Evolutionary conservation across 2,329 filamentous ascomycete species (phyloP), one percentile per base, ranked within the genome.

Genomic region (Fusarium heterosporum): DNA sequence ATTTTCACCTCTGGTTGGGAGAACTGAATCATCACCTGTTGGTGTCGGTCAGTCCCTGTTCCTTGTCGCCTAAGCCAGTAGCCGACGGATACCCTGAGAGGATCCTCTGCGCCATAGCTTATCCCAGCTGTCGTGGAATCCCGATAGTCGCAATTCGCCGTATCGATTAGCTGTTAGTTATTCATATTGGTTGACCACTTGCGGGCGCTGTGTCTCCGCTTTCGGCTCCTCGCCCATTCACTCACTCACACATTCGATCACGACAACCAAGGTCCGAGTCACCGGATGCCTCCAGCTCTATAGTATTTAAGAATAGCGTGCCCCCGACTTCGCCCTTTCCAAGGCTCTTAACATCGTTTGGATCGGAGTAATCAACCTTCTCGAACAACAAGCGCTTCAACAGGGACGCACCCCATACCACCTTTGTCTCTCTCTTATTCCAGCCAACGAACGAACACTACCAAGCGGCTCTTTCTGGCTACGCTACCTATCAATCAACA

Each of bases 201-300:
- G 58, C 69, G 60, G 58, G 56, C 69, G 64, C 62, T 61, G 50
- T 57, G 68, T 54, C 71, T 73, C 71, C 71, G 71, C 57, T 73
- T 73, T 73, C 71, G 71, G 71, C 65, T 72, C 45, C 66, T 73
- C 62, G 61, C 65, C 67, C 71, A 57, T 50, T 68, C 65, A 60
- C 69, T 70, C 71, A 61, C 55, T 68, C 65, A 61, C 38, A 53
- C 43, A 36, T 42, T 61, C 41, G 59, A 68, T 72, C 62, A 64
- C 62, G 69, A 71, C 57, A 57, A 72, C 58, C 57, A 62, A 49
- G 48, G 61, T 62, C 62, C 67, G 65, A 72, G 71, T 73, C 71
- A 73, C 61, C 53, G 66, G 61, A 61, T 68, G 59, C 69, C 56
- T 63, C 67, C 67, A 68, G 57, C 56, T 66, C 53, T 55, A 43